Percentiles rank a stretch among this genome's conserved stretches.
phyloP scores from a whole-genome alignment of 495 filamentous ascomycete genomes.

The Sordaria brevicollis region DNA sequence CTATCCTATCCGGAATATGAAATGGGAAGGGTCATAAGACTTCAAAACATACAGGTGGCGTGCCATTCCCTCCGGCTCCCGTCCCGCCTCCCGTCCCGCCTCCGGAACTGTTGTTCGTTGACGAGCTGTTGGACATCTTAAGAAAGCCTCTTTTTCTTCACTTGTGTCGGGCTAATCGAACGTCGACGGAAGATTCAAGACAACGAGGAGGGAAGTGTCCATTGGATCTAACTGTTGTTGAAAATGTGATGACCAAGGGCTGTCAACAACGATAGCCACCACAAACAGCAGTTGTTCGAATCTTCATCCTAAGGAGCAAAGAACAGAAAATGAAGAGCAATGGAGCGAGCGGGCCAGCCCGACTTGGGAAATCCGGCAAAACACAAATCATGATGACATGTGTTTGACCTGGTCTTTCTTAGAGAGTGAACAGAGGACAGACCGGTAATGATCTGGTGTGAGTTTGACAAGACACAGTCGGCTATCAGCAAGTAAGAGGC shows the following conservation, averaged over 20 bases:
- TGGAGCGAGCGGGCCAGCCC: no score
- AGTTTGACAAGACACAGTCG: neutral
- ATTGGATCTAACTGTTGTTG: neutral
- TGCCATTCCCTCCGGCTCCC: neutral
- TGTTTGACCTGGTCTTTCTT: neutral
- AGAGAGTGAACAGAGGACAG: neutral
- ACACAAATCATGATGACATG: neutral
- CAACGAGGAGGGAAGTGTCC: neutral
- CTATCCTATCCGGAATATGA: no score
- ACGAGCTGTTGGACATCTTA: neutral
- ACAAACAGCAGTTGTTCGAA: neutral
- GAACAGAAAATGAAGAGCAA: neutral
- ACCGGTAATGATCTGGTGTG: neutral
- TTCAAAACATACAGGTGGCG: neutral
- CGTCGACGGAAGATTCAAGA: neutral
- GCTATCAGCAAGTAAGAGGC: neutral
- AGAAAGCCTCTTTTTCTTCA: neutral
- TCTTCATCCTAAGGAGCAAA: neutral
- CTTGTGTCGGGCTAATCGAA: neutral
- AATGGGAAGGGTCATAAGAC: no score
- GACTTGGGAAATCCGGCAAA: neutral
- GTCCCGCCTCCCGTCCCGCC: neutral
- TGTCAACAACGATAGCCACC: no score
- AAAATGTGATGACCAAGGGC: neutral
- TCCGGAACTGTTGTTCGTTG: neutral